These are phyloP conservation scores for Hypoxylon trugodes DNA, from an alignment of 495 filamentous ascomycete species.

Conservation along the genomic window DNA sequence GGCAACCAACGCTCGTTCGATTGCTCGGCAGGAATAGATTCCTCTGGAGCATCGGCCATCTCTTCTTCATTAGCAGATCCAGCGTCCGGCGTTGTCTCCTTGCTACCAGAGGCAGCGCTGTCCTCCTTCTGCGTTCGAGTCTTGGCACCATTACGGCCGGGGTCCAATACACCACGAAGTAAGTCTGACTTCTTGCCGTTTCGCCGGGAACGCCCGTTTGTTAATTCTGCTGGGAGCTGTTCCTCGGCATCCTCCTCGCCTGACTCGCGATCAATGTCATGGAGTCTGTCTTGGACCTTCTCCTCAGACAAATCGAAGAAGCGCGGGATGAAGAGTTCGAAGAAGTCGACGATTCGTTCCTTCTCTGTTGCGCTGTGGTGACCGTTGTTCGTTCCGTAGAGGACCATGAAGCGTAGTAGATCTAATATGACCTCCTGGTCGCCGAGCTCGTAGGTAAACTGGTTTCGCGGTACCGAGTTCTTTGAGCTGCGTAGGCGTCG, in stretches of 20 bases:
- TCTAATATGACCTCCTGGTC: constrained; percentile 85
- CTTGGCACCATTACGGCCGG: constrained; percentile 69
- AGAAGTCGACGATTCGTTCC: constrained; percentile 78
- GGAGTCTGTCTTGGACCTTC: constrained; percentile 77
- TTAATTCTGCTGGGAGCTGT: constrained; percentile 56
- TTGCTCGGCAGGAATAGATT: constrained; percentile 55
- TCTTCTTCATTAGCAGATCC: constrained; percentile 75
- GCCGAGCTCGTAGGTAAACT: constrained; percentile 74
- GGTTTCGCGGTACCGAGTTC: constrained; percentile 68
- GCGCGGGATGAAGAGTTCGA: constrained; percentile 84
- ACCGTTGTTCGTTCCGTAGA: constrained; percentile 73
- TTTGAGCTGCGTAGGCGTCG: constrained; percentile 69
- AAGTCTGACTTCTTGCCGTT: constrained; percentile 81
- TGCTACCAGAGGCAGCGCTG: constrained; percentile 75
- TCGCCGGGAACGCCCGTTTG: constrained; percentile 68
- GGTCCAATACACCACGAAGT: constrained; percentile 86
- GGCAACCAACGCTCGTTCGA: constrained; percentile 65
- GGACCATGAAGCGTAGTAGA: constrained; percentile 78
- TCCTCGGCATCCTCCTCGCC: constrained; percentile 78
- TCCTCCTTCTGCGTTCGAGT: constrained; percentile 74
- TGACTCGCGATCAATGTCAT: constrained; percentile 70
- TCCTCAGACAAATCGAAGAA: constrained; percentile 89
- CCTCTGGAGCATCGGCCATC: constrained; percentile 61
- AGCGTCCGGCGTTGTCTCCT: constrained; percentile 85
- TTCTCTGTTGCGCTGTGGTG: constrained; percentile 75